Base-by-base conservation (phyloP, 2,329 filamentous ascomycete genomes). In the Trichoderma atroviride region DNA sequence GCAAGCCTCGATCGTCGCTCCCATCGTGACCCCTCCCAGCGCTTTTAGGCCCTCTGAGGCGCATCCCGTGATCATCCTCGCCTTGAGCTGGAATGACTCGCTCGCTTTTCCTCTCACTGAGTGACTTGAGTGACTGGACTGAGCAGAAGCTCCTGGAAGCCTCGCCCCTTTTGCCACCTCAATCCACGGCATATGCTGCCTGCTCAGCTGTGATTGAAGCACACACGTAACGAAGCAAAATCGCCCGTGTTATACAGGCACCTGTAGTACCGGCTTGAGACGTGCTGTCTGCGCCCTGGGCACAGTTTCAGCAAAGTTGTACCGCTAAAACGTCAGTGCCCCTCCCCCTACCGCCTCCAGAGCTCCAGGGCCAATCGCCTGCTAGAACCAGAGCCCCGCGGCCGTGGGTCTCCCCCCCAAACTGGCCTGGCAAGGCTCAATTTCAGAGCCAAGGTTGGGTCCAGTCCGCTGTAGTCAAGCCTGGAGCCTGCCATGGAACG, bases 1-100 rank as follows among this genome's bases (percentile, higher is more conserved):
- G 68, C 68, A 69, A 69, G 68, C 68, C 60, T 66, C 61, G 68
- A 69, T 69, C 68, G 60, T 29, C 68, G 47, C 60, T 58, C 33
- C 29, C 68, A 69, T 53, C 68, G 68, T 69, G 68, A 69, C 68
- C 58, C 37, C 58, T 37, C 55, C n/a, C 40, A n/a, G 40, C 40
- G 7, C 10, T 19, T 37, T 27, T 27, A 11, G 57, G 37, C 59
- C 57, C 24, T 47, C 43, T 50, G 11, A 50, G 37, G 43, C 62
- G 35, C 13, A 19, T 24, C 66, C 58, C 55, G 68, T 69, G 68
- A 69, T 55, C 61, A 33, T 55, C 31, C 53, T 43, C 16, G 10
- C 19, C 16, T n/a, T 43, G 40, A 19, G 40, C 40, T 6, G 53
- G 43, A 66, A 59, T 59, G 57, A 59, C 57, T 43, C 31, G 7